Percentiles rank a stretch among this genome's conserved stretches.
phyloP scores from a whole-genome alignment of 768 basidiomycete genomes.

The Strobilomyces echinocephalus region DNA sequence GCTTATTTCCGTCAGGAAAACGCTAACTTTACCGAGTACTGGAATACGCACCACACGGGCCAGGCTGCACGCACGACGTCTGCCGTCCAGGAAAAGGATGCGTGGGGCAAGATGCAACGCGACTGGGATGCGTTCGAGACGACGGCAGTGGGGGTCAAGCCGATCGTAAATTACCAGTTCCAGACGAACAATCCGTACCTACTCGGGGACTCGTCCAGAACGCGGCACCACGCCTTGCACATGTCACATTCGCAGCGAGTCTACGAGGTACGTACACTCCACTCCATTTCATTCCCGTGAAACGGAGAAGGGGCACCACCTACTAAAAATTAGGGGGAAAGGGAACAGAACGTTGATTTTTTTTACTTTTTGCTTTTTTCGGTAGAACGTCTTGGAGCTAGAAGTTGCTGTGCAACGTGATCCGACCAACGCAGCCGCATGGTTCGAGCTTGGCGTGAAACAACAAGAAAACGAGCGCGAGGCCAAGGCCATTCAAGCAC shows the following conservation, averaged over 20 bases:
- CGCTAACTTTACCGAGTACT: conserved; percentile 58
- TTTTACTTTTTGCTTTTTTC: conserved; percentile 12
- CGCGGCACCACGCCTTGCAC: conserved; percentile 44
- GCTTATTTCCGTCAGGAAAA: conserved; percentile 72
- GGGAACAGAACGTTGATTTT: conserved; percentile 15
- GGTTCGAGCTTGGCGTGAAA: conserved; percentile 92
- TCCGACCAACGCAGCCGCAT: conserved; percentile 63
- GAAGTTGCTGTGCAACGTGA: conserved; percentile 87
- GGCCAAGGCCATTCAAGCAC: conserved; percentile 79
- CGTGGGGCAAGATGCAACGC: conserved; percentile 65
- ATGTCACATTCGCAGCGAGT: conserved; percentile 24
- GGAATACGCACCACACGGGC: conserved; percentile 41
- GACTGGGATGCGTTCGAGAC: conserved; percentile 85
- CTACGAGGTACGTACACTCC: conserved; percentile 37
- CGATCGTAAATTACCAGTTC: conserved; percentile 61
- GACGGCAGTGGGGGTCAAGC: conserved; percentile 57
- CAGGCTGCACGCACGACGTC: conserved; percentile 7
- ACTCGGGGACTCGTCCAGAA: conserved; percentile 48
- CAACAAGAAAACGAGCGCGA: conserved; percentile 99
- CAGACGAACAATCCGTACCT: conserved; percentile 77
- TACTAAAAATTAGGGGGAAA: not conserved
- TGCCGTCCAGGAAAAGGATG: conserved; percentile 25
- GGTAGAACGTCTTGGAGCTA: conserved; percentile 78
- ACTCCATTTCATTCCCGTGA: conserved; percentile 9
- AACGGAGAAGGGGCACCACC: conserved; percentile 8